These are phyloP conservation scores for Oidiodendron maius DNA, from an alignment of 495 filamentous ascomycete genomes.

Conservation along the genomic window DNA sequence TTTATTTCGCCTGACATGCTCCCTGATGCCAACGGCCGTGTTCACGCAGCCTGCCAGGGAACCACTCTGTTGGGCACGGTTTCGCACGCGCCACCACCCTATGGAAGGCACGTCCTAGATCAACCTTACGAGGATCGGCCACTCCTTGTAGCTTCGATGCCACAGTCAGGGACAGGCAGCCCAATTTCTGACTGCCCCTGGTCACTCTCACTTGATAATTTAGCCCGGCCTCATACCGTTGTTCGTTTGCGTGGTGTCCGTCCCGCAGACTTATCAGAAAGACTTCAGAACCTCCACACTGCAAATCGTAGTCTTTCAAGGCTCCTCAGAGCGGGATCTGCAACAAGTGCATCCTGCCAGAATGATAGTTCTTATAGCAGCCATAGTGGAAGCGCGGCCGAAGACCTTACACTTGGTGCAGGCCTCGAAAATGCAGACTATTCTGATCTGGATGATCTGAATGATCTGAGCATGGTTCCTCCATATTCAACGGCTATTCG, in stretches of 20 bases:
- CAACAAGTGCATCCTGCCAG: slow-evolving; percentile 16
- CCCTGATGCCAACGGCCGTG: slow-evolving; percentile 72
- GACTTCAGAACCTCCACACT: slow-evolving; percentile 52
- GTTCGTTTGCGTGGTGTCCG: slow-evolving; percentile 40
- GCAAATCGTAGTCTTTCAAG: slow-evolving; percentile 23
- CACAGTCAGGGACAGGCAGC: slow-evolving; percentile 63
- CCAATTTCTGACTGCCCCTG: slow-evolving; percentile 72
- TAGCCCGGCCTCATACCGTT: slow-evolving; percentile 35
- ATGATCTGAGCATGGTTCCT: slow-evolving; percentile 66
- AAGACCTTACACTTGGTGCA: slow-evolving; percentile 19
- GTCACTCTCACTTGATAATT: slow-evolving; percentile 71
- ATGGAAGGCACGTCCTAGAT: slow-evolving; percentile 82
- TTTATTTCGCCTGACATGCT: slow-evolving; percentile 91
- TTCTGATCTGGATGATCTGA: slow-evolving; percentile 53
- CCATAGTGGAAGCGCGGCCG: slow-evolving; percentile 29
- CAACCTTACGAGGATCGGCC: slow-evolving; percentile 75
- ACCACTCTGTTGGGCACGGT: slow-evolving; percentile 30
- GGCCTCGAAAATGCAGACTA: slow-evolving; percentile 58
- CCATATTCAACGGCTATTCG: slow-evolving; percentile 74
- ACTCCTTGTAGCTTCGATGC: slow-evolving; percentile 70
- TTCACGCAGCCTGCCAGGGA: slow-evolving; percentile 44
- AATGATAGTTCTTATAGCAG: slow-evolving; percentile 17
- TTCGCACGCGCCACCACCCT: slow-evolving; percentile 73
- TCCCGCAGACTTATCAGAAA: slow-evolving; percentile 55
- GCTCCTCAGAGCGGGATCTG: slow-evolving; percentile 12